Base-by-base conservation (phyloP, 805 yeast species). In the Tetrapisispora iriomotensis region DNA sequence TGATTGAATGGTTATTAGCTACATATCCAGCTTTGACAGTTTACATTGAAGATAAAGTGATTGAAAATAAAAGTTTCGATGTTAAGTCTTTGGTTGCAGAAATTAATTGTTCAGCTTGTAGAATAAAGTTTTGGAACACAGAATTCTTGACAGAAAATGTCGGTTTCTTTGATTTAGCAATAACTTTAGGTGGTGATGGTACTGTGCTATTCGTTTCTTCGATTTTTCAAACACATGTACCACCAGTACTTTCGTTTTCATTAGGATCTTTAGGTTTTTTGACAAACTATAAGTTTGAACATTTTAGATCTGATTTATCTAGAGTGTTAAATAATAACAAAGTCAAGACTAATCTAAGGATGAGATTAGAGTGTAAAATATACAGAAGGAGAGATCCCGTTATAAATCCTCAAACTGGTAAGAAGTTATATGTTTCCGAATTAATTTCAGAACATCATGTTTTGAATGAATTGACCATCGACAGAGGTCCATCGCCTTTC, bases 151-250 rank as follows among this genome's bases (percentile, higher is more conserved):
- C 61, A 41, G 36, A 55, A 35, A 45, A 55, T 39, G 56, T 56
- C n/a, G 68, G 71, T 26, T 51, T 66, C 34, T 74, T 78, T 46
- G 97, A 90, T 58, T 65, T 88, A 43, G 79, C 86, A 2, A 75
- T 90, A 32, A 85, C 97, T 0, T 67, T 92, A 8, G 98, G 98
- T 19, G 98, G 98, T 14, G 98, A 92, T 56, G 97, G 98, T 8
- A 92, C 98, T 0, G 95, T 90, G 35, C 65, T 90, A 8, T 82
- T 82, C 52, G 90, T 90, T 0, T 86, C 95, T 2, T 80, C 92
- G 41, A 66, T 87, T 29, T 92, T 92, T 61, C 94, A 83, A 62
- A 66, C 72, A 41, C 72, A 74, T 36, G 96, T 88, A 2, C 98
- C 98, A 1, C 98, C 98, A 0, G 84, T 90, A 2, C 68, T 92